Conservation (phyloP, 805 yeast species). For the Dipodascopsis uninucleata region DNA sequence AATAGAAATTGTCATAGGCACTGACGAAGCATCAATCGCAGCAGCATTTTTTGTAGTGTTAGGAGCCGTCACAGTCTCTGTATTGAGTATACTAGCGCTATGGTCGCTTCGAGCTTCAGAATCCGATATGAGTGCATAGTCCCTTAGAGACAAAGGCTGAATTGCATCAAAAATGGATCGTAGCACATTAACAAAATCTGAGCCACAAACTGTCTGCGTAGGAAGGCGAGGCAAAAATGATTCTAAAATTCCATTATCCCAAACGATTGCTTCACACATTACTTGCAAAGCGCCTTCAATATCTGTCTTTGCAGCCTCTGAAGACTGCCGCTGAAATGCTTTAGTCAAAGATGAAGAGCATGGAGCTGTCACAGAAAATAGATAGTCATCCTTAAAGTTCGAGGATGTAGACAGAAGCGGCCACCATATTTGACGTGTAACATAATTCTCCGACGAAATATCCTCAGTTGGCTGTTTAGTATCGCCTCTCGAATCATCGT, state of each 20-base stretch:
- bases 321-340: slow-evolving; percentile 7
- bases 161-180: slow-evolving; percentile 14
- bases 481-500: slow-evolving; percentile 6
- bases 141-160: slow-evolving; percentile 12
- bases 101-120: too few relatives aligned
- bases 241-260: slow-evolving; percentile 35
- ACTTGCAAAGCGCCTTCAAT: slow-evolving; percentile 29
- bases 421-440: slow-evolving; percentile 21
- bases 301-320: slow-evolving; percentile 4
- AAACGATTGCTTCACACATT: slow-evolving; percentile 37
- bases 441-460: slow-evolving; percentile 15
- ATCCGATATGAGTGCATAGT: slow-evolving; percentile 16
- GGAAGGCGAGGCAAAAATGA: slow-evolving; percentile 24
- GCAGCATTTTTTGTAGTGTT: slow-evolving; percentile 1
- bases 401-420: slow-evolving; percentile 10
- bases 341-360: slow-evolving; percentile 12
- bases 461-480: slow-evolving; percentile 12
- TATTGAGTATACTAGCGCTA: too few relatives aligned
- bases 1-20: slow-evolving; percentile 1
- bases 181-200: slow-evolving; percentile 23
- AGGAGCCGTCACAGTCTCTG: too few relatives aligned
- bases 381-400: slow-evolving; percentile 9
- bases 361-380: slow-evolving; percentile 10
- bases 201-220: slow-evolving; percentile 5
- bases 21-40: neutral